phyloP scores from a whole-genome alignment of 768 basidiomycete genomes.

The Astraeus odoratus region DNA sequence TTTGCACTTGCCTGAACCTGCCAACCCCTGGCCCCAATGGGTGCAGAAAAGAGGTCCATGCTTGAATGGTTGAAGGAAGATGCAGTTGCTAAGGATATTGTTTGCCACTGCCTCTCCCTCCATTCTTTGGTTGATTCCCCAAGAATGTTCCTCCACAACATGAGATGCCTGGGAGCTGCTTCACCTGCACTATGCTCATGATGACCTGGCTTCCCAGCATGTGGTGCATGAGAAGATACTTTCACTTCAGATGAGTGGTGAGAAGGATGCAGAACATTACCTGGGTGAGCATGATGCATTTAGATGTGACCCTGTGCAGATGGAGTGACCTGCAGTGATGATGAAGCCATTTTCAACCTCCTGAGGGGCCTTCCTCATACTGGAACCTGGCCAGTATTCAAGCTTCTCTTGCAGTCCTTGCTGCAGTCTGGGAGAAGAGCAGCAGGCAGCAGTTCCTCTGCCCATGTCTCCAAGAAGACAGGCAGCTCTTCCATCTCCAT shows the following conservation, averaged over 20 bases:
- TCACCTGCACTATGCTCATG: neutral
- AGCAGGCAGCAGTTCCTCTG: too few species aligned
- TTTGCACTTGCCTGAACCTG: neutral
- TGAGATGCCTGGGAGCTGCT: neutral
- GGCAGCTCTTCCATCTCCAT: neutral
- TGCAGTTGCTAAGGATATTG: neutral
- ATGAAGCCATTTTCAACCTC: neutral
- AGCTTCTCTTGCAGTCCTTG: neutral
- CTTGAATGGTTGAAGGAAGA: neutral
- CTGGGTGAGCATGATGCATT: neutral
- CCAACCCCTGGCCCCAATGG: neutral
- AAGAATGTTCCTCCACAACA: accelerated
- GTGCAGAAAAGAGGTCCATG: neutral
- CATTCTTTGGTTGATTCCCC: accelerated
- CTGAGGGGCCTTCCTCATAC: neutral
- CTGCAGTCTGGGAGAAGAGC: neutral
- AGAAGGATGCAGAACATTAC: neutral
- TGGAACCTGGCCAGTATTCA: neutral
- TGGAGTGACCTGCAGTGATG: neutral
- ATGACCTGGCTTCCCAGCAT: neutral
- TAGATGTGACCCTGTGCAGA: neutral
- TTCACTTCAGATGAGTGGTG: neutral
- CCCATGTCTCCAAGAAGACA: neutral
- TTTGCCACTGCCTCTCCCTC: neutral
- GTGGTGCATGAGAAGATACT: neutral